A percentile compares a stretch with the other conserved stretches of the same genome.
phyloP scores from a whole-genome alignment of 23 red algal genomes.

The Gracilaria domingensis region DNA sequence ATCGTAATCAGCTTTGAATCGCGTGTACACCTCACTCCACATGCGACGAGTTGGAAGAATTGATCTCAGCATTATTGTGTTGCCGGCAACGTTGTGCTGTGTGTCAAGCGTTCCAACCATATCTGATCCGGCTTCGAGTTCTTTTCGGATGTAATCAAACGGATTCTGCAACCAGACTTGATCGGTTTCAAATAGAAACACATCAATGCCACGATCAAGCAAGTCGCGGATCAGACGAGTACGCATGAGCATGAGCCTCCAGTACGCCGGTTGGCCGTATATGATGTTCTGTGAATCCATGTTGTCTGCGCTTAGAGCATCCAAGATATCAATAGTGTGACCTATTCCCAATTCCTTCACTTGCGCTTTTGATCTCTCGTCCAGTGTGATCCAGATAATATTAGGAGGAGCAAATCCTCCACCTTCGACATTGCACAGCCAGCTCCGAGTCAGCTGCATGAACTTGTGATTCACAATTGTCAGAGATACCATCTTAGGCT shows the following conservation, averaged over 20 bases:
- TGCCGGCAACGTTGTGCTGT: slow-evolving; percentile 73
- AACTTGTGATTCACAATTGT: slow-evolving; percentile 66
- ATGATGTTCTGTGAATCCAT: slow-evolving; percentile 39
- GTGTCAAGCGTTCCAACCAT: slow-evolving; percentile 82
- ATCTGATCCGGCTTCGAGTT: slow-evolving; percentile 53
- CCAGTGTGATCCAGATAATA: slow-evolving; percentile 66
- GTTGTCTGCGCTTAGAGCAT: slow-evolving; percentile 41
- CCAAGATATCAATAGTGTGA: slow-evolving; percentile 54
- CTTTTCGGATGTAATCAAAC: slow-evolving; percentile 44
- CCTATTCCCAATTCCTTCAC: slow-evolving; percentile 31
- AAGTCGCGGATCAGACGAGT: slow-evolving; percentile 75
- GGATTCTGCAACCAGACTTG: slow-evolving; percentile 74
- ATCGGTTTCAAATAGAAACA: slow-evolving; percentile 81
- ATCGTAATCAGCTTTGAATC: slow-evolving; percentile 52
- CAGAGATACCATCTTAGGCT: slow-evolving; percentile 64
- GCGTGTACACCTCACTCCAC: slow-evolving; percentile 68
- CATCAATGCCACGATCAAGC: slow-evolving; percentile 69
- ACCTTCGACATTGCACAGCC: slow-evolving; percentile 72
- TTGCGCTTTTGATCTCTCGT: slow-evolving; percentile 37
- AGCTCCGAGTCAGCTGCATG: slow-evolving; percentile 57
- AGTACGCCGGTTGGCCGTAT: slow-evolving; percentile 69
- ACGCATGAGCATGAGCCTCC: slow-evolving; percentile 77
- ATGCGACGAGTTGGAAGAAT: slow-evolving; percentile 48
- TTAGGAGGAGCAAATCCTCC: slow-evolving; percentile 55
- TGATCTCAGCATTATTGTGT: slow-evolving; percentile 55